Conservation (phyloP, 192 early-diverging fungal species). For the Pilobolus umbonatus region DNA sequence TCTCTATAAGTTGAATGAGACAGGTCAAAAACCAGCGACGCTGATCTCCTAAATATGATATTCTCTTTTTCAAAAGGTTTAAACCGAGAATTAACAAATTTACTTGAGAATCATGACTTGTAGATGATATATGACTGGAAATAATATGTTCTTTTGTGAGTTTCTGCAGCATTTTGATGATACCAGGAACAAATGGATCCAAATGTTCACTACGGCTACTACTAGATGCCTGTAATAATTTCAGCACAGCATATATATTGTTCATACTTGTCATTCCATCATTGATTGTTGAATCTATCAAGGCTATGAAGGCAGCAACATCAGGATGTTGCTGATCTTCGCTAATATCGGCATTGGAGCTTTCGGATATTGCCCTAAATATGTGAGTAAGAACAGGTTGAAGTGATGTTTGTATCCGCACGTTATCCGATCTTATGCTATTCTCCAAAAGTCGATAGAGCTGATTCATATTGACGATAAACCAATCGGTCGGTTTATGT, state of each 20-base stretch:
- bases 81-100: constrained; percentile 51
- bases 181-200: constrained; percentile 63
- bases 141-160: constrained; percentile 80
- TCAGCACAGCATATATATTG: constrained; percentile 63
- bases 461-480: constrained; percentile 54
- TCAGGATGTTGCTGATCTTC: constrained; percentile 40
- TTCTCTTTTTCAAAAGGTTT: constrained; percentile 50
- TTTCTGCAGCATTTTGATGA: constrained; percentile 82
- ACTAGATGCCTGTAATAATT: constrained; percentile 61
- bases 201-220: constrained; percentile 60
- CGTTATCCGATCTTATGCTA: constrained; percentile 73
- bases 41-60: constrained; percentile 76
- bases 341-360: constrained; percentile 29
- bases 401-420: constrained; percentile 64
- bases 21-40: constrained; percentile 79
- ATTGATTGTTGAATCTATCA: constrained; percentile 60
- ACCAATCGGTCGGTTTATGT: constrained; percentile 59
- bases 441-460: constrained; percentile 64
- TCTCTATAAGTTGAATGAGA: constrained; percentile 81
- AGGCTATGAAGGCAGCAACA: constrained; percentile 48
- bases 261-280: constrained; percentile 62
- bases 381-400: constrained; percentile 68
- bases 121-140: constrained; percentile 27
- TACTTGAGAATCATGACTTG: constrained; percentile 44
- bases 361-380: constrained; percentile 53